These are phyloP conservation scores for Geranomyces michiganensis DNA, from an alignment of 192 early-diverging fungal species.

Conservation along the genomic window DNA sequence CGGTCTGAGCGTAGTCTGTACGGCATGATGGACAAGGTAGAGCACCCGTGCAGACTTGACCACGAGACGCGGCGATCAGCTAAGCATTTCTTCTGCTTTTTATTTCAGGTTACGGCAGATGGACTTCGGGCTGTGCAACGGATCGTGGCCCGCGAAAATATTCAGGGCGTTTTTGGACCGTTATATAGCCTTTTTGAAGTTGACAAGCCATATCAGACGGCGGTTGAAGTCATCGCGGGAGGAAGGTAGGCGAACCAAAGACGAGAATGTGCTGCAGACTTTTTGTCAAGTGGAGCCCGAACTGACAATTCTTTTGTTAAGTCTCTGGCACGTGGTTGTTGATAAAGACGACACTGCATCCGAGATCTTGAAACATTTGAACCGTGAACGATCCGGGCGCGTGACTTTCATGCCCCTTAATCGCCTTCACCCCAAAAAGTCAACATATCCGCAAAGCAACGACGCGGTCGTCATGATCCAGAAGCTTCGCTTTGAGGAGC, in stretches of 20 bases:
- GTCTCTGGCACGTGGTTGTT: slow-evolving; percentile 95
- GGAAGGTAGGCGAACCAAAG: slow-evolving; percentile 50
- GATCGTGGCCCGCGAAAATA: slow-evolving; percentile 64
- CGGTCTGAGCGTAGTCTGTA: slow-evolving; percentile 73
- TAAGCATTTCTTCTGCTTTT: slow-evolving; percentile 2
- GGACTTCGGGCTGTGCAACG: slow-evolving; percentile 74
- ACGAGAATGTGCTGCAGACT: neutral
- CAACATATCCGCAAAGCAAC: slow-evolving; percentile 53
- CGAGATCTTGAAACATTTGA: slow-evolving; percentile 61
- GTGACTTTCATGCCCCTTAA: slow-evolving; percentile 97
- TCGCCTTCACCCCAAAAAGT: slow-evolving; percentile 64
- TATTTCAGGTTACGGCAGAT: slow-evolving; percentile 66
- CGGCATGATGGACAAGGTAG: slow-evolving; percentile 77
- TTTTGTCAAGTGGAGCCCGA: neutral
- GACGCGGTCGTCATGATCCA: slow-evolving; percentile 84
- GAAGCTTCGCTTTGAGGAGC: slow-evolving; percentile 73
- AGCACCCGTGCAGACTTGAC: slow-evolving; percentile 16
- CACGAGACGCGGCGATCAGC: neutral
- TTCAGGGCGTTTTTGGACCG: slow-evolving; percentile 84
- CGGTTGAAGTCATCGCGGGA: slow-evolving; percentile 89
- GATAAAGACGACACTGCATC: slow-evolving; percentile 92
- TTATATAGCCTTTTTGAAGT: slow-evolving; percentile 92
- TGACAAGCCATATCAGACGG: slow-evolving; percentile 77
- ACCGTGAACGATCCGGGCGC: slow-evolving; percentile 69
- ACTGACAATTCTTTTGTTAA: slow-evolving; percentile 36